Conservation (phyloP, 352 stramenopile species). For the Peronospora destructor region DNA sequence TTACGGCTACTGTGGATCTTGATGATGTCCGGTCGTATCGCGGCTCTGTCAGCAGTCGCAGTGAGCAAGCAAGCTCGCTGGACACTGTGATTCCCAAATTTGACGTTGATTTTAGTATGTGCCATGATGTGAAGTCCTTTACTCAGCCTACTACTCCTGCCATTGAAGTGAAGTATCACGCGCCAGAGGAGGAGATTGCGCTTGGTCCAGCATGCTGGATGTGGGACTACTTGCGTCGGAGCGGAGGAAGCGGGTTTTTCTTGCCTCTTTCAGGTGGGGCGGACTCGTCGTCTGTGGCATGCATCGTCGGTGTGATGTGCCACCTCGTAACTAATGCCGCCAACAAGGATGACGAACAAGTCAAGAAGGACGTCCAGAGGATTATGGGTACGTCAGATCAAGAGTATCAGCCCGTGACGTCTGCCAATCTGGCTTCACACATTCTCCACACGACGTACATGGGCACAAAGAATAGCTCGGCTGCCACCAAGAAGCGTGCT, state of each 20-base stretch:
- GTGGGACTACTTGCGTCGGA: constrained; percentile 97
- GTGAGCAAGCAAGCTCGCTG: constrained; percentile 88
- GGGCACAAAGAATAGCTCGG: constrained; percentile 94
- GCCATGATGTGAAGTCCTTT: constrained; percentile 48
- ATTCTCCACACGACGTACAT: constrained; percentile 98
- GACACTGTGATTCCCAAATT: constrained; percentile 65
- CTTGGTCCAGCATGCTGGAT: constrained; percentile 97
- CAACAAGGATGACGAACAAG: constrained; percentile 66
- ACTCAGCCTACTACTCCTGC: constrained; percentile 32
- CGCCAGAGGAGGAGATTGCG: constrained; percentile 95
- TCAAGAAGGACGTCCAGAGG: constrained; percentile 82
- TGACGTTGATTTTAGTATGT: constrained; percentile 71
- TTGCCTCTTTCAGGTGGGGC: constrained; percentile 95
- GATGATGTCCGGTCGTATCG: constrained; percentile 96
- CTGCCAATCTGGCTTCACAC: constrained; percentile 87
- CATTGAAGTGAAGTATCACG: constrained; percentile 75
- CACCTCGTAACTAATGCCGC: constrained; percentile 87
- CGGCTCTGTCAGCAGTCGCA: constrained; percentile 88
- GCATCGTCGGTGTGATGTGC: constrained; percentile 98
- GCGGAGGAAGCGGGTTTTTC: constrained; percentile 87
- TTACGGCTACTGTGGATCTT: constrained; percentile 96
- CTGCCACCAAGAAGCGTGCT: constrained; percentile 87
- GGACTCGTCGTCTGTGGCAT: constrained; percentile 93
- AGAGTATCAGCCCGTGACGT: constrained; percentile 51
- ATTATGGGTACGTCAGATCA: constrained; percentile 57